Base-by-base conservation (phyloP, 1,284 basidiomycete genomes). In the Blastosporella zonata region DNA sequence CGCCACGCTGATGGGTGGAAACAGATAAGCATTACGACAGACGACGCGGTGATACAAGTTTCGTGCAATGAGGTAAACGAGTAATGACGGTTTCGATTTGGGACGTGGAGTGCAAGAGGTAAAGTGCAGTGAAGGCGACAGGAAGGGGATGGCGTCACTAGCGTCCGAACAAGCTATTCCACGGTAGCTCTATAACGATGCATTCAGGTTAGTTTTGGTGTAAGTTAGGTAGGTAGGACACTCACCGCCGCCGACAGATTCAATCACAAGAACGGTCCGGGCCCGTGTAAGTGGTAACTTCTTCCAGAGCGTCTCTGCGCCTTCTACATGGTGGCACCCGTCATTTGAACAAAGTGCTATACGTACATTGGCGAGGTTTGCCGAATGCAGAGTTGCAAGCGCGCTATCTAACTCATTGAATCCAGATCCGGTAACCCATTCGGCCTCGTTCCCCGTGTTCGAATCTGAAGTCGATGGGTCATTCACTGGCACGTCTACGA, bases 121-220 rank as follows among this genome's bases (percentile, higher is more conserved):
- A 33, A 38, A n/a, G 20, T 18, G 15, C 21, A 27, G 15, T 17
- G 33, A 15, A 34, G 33, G n/a, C n/a, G n/a, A n/a, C n/a, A 18
- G 33, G 13, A 34, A 34, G 17, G 15, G 33, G 15, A 6, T 4
- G 13, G 33, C 5, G 21, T 39, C 22, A n/a, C n/a, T n/a, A 49
- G 29, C 12, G 25, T 39, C 29, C 20, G 18, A 43, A 44, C 42
- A 35, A 21, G 17, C 36, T 29, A 3, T 49, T 21, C 35, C 47
- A 49, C 13, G 41, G 41, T 6, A 47, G 25, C 12, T 41, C 46
- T 47, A 34, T n/a, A 15, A 21, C 18, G 10, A 12, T 17, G 15
- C 7, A 27, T 34, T 20, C 23, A 28, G 28, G 25, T 46, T 8
- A 42, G 31, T 20, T 31, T 43, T 17, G 10, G 18, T 10, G 27